Conservation (phyloP, 805 yeast species). For the Barnettozyma californica region DNA sequence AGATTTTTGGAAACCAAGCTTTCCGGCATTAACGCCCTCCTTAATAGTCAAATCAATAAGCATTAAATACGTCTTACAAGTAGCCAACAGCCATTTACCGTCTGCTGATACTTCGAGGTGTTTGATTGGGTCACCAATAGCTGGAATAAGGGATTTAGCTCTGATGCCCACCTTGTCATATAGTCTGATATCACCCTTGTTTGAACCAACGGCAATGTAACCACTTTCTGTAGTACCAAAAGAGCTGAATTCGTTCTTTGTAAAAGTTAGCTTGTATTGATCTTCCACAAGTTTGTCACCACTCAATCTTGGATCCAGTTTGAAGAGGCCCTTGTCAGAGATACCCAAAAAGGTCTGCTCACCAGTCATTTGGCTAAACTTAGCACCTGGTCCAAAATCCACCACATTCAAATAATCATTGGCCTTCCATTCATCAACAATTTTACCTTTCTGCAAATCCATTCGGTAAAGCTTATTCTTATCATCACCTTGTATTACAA, state of each 20-base stretch:
- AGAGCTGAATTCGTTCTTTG: constrained; percentile 27
- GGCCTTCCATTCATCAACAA: constrained; percentile 83
- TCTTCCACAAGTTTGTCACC: constrained; percentile 55
- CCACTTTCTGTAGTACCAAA: constrained; percentile 67
- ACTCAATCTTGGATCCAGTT: constrained; percentile 71
- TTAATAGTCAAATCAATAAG: constrained; percentile 63
- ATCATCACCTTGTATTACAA: constrained; percentile 57
- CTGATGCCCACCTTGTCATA: constrained; percentile 67
- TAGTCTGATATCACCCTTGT: constrained; percentile 69
- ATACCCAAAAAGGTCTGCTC: constrained; percentile 75
- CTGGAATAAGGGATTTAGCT: constrained; percentile 78
- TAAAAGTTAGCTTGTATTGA: constrained; percentile 47
- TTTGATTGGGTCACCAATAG: constrained; percentile 68
- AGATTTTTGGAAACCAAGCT: constrained; percentile 56
- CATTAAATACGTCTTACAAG: constrained; percentile 67
- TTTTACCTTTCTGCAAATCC: constrained; percentile 75
- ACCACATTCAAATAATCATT: constrained; percentile 43
- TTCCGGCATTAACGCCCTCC: constrained; percentile 54
- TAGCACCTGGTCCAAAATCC: constrained; percentile 63
- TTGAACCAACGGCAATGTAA: constrained; percentile 68
- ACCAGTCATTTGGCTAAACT: constrained; percentile 65
- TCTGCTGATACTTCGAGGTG: constrained; percentile 71
- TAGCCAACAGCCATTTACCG: constrained; percentile 78
- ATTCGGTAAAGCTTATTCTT: constrained; percentile 53
- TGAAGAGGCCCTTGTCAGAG: constrained; percentile 59